phyloP scores from a whole-genome alignment of 2,329 filamentous ascomycete genomes.

The Aspergillus ustus region DNA sequence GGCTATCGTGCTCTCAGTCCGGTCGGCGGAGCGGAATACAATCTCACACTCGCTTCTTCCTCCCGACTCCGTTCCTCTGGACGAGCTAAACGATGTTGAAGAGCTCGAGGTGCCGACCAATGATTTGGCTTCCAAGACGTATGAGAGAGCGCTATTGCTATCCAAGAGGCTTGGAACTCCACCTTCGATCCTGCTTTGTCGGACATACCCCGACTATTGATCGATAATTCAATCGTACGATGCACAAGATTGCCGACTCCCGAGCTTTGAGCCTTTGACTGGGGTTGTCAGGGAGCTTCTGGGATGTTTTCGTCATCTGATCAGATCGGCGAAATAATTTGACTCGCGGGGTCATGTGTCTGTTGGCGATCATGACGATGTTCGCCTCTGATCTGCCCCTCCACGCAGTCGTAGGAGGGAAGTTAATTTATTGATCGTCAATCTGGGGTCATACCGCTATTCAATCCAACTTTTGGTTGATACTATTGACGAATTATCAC shows the following conservation, averaged over 20 bases:
- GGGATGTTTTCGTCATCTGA: neutral
- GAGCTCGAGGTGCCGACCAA: neutral
- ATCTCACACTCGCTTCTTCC: neutral
- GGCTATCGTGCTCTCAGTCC: neutral
- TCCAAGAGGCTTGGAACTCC: neutral
- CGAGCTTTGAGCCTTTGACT: neutral
- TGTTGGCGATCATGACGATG: constrained; percentile 4
- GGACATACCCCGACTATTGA: neutral
- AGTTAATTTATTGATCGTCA: neutral
- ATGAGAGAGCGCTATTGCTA: neutral
- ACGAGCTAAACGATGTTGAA: neutral
- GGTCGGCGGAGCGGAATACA: neutral
- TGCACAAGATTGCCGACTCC: neutral
- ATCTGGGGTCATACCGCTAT: constrained; percentile 1
- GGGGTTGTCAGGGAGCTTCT: neutral
- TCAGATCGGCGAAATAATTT: neutral
- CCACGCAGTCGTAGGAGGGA: neutral
- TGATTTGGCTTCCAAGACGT: neutral
- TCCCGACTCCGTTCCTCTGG: neutral
- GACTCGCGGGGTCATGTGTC: neutral
- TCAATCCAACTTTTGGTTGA: neutral
- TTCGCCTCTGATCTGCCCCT: neutral
- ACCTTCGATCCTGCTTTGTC: neutral
- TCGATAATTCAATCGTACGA: neutral
- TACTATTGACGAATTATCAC: neutral